Base-by-base conservation (phyloP, 768 basidiomycete species). In the Hygrophoropsis aurantiaca region DNA sequence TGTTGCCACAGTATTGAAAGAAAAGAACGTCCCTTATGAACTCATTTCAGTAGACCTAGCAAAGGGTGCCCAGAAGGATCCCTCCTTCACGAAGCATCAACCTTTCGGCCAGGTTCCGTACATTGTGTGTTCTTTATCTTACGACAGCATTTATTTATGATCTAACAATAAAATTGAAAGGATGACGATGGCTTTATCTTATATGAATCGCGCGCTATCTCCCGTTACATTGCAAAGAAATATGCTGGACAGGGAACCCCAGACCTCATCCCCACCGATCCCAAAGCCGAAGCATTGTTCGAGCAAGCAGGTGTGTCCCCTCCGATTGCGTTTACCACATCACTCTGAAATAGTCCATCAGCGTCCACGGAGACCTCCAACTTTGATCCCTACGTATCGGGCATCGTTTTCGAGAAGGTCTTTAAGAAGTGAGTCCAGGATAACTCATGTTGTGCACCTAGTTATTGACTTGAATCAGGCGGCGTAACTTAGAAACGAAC, bases 61-160 rank as follows among this genome's bases (percentile, higher is more conserved):
- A 30, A 60, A 59, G 43, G 51, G 53, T 49, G 62, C 61, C 52
- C 62, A 68, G 53, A 70, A 68, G 55, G 20, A 54, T 6, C 46
- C 58, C 9, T 60, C 42, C n/a, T 67, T 54, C 59, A 27, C 66
- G 30, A 47, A 53, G 21, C 56, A 64, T 15, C 42, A 44, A 30
- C 42, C 42, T 33, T 86, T 85, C 55, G 81, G 81, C 16, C 78
- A 81, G 54, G 69, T 84, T 21, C 82, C 84, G 3, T 78, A 74
- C 58, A 71, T 85, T 45, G 78, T 75, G 26, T 23, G 42, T 35
- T 19, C 16, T 18, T 11, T 30, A 30, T 4, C 16, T 30, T n/a
- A 15, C 15, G 15, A n/a, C n/a, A 24, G n/a, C 16, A 13, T 6
- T 33, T 25, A 25, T 19, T 10, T 19, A 16, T 16, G 27, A n/a